Base-by-base conservation (phyloP, 257 asterid species). In the Orobanche coerulescens region DNA sequence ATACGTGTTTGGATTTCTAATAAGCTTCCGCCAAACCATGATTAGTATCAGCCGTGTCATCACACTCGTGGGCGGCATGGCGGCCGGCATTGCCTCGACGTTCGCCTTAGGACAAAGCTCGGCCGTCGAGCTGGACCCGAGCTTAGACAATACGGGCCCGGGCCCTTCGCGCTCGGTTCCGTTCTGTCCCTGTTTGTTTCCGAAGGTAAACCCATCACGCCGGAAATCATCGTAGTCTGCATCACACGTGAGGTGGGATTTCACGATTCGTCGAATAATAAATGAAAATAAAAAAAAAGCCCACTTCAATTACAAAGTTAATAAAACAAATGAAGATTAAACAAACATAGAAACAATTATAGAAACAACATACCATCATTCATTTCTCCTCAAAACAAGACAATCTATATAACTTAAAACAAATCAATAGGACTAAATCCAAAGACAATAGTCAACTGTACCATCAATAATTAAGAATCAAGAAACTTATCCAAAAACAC, bases 221-320 rank as follows among this genome's bases (percentile, higher is more conserved):
- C 98, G 95, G 53, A 84, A 92, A 39, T 86, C 94, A 10, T 89
- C 98, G 58, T 88, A 88, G 47, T 92, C 98, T 92, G 72, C 40
- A 25, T 28, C 30, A 42, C 58, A n/a, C 13, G 44, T 22, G n/a
- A 2, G 4, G 14, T 16, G 1, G 10, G 24, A 25, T 13, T 4
- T 47, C 54, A 5, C 36, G 15, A 33, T 30, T n/a, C 31, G 19
- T 6, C 10, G 1, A 4, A 57, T 11, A n/a, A n/a, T n/a, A n/a
- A n/a, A 23, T 50, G 5, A 24, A 54, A 2, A 18, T 2, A 58
- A 70, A 47, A 70, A 44, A 51, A 52, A 40, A 67, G 70, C 68
- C 58, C 72, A 68, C 58, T 67, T 54, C 62, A 67, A 22, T 40
- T 33, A 67, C 66, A 49, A 39, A 61, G 74, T n/a, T 34, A 61